A percentile compares a stretch with the other conserved stretches of the same genome.
These are phyloP conservation scores for Coemansia sp. DNA, from an alignment of 192 early-diverging fungal genomes.

Conservation along the genomic window DNA sequence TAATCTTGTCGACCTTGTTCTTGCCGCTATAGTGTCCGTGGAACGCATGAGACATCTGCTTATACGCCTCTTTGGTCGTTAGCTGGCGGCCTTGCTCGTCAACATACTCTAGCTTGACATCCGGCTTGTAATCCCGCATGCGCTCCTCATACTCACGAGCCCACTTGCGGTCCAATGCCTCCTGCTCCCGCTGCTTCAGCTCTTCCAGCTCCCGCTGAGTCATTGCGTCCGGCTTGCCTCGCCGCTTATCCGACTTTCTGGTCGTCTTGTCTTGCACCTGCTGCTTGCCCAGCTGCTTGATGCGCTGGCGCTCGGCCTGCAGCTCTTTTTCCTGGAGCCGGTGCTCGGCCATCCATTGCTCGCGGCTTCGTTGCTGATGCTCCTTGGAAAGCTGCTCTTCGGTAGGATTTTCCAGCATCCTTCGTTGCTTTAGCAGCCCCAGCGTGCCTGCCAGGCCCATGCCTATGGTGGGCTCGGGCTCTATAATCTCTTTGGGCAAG, in stretches of 20 bases:
- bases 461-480: slow-evolving; percentile 72
- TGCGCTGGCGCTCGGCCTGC: slow-evolving; percentile 64
- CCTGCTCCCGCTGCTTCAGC: slow-evolving; percentile 42
- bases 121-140: slow-evolving; percentile 88
- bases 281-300: slow-evolving; percentile 58
- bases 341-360: slow-evolving; percentile 72
- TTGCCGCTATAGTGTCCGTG: slow-evolving; percentile 93
- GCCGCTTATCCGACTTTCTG: neutral
- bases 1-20: slow-evolving; percentile 87
- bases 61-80: slow-evolving; percentile 88
- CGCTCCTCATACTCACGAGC: slow-evolving; percentile 74
- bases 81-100: slow-evolving; percentile 82
- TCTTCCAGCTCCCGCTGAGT: slow-evolving; percentile 37
- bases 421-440: slow-evolving; percentile 76
- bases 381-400: slow-evolving; percentile 70
- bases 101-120: slow-evolving; percentile 86
- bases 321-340: slow-evolving; percentile 57
- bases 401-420: slow-evolving; percentile 60
- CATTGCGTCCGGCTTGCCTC: slow-evolving; percentile 49
- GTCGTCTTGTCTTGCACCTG: neutral
- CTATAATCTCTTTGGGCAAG: no score
- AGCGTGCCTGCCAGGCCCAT: slow-evolving; percentile 80
- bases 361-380: slow-evolving; percentile 35
- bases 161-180: slow-evolving; percentile 59
- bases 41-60: slow-evolving; percentile 89